Evolutionary conservation across 371 early-diverging fungal species (phyloP), one percentile per base, ranked within the genome.

Genomic region (Mucor sp.): DNA sequence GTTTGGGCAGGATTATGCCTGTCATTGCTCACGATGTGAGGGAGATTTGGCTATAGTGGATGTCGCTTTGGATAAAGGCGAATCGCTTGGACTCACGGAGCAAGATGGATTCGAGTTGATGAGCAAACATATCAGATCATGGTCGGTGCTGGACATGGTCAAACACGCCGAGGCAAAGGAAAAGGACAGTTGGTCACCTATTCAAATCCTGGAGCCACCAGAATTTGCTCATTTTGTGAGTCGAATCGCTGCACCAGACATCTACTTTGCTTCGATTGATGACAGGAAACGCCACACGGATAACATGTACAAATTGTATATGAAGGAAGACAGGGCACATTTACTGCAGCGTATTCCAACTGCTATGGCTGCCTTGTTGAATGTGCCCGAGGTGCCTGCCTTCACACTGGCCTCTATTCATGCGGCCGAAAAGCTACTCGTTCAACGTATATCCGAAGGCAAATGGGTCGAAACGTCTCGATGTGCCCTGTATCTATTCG

Each of bases 401-500:
- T 79, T 82, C 33, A 62, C 77, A 6, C 7, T 69, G 5, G 41
- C 66, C 17, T 47, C 62, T n/a, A 76, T 82, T 32, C 66, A 33
- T 17, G 72, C 72, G 9, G 78, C 79, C 15, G 67, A 75, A 28
- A 39, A 44, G 2, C 21, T 77, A 11, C 21, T 82, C 27, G 19
- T 55, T 0, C 55, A 68, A 14, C 60, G 70, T 19, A 79, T 83
- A 25, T 44, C 63, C 2, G 56, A 71, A 58, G 73, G 74, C 15
- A 44, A 66, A 19, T 87, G 87, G 88, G 72, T 76, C 0, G 74
- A 85, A 57, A 87, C 88, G 0, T 79, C 88, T 50, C 71, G 78
- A 50, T 75, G 83, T 57, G 81, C 88, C 14, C 61, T 82, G n/a
- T 88, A 86, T 63, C 79, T 91, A 1, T 77, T 89, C 67, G 85